Base-by-base conservation (phyloP, 2,329 filamentous ascomycete genomes). In the Rhinocladiella similis region DNA sequence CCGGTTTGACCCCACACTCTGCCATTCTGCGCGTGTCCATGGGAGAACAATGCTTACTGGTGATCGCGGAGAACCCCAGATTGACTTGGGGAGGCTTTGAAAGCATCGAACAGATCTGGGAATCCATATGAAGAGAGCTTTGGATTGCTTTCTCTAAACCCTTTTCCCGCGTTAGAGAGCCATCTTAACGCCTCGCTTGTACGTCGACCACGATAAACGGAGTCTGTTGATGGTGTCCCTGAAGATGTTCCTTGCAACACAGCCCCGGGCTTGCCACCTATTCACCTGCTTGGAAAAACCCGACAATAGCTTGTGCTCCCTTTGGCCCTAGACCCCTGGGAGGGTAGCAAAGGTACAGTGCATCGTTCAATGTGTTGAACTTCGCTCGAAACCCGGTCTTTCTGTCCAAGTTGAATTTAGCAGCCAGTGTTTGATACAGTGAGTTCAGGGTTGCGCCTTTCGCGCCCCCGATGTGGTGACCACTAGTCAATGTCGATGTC, bases 321-420 rank as follows among this genome's bases (percentile, higher is more conserved):
- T 85, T 81, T 43, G 90, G 82, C 1, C 88, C 89, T 16, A 93
- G 77, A 3, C 89, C 89, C 66, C 88, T 84, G 59, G 86, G 85
- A 29, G 89, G 90, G 72, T 92, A 93, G 72, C 88, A 91, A 60
- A 94, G 87, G 71, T 88, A 93, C 22, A 90, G 84, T 45, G 86
- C 83, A 69, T 93, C 89, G 57, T 90, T 88, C 59, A 84, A 75
- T 6, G 87, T 86, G 47, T 90, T 90, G 70, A 94, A 84, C 79
- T 94, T 94, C 76, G 88, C 86, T 54, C 90, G 78, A 74, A 94
- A 94, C 67, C 89, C 88, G 42, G 82, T 85, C 81, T 91, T 92
- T 69, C 85, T 83, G 41, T 84, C 86, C 62, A 91, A 77, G 62
- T 85, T 85, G 54, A 91, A 80, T 69, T 88, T 88, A 62, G 86